Percentiles rank a stretch among this genome's conserved stretches.
These are phyloP conservation scores for Moesziomyces aphidis DNA, from an alignment of 1,284 basidiomycete genomes.

Conservation along the genomic window DNA sequence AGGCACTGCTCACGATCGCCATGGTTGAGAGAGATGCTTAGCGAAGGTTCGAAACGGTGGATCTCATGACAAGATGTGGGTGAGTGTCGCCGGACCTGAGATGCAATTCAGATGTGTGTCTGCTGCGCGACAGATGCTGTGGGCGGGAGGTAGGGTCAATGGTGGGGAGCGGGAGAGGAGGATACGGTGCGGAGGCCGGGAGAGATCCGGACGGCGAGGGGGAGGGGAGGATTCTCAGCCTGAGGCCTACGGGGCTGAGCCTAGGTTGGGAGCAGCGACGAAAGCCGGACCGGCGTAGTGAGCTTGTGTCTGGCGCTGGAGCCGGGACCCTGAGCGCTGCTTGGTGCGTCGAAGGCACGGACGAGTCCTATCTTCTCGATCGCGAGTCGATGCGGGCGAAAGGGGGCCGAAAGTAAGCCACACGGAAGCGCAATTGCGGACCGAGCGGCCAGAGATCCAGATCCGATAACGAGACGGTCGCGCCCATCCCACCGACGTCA, in stretches of 20 bases:
- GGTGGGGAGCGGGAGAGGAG: too few species aligned
- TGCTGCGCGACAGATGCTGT: not conserved
- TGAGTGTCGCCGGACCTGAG: not conserved
- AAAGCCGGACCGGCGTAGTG: not conserved
- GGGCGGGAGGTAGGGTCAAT: not conserved
- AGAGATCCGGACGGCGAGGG: not conserved
- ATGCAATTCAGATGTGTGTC: not conserved
- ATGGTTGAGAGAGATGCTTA: constrained; percentile 20
- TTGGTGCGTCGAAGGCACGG: too few species aligned
- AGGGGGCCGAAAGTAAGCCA: not conserved
- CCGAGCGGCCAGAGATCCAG: constrained; percentile 14
- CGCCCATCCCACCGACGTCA: not conserved
- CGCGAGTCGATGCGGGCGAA: not conserved
- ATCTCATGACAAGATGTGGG: constrained; percentile 10
- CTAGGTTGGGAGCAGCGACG: too few species aligned
- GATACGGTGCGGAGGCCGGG: too few species aligned
- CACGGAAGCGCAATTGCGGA: not conserved
- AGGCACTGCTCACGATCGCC: constrained; percentile 28
- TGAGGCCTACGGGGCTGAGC: too few species aligned
- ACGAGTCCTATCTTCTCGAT: not conserved
- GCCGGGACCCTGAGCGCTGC: too few species aligned
- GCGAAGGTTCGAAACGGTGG: not conserved
- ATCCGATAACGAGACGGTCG: constrained; percentile 14
- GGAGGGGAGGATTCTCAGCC: too few species aligned
- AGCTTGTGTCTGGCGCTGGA: not conserved